These are phyloP conservation scores for Trichophaea hybrida DNA, from an alignment of 2,329 filamentous ascomycete genomes.

Conservation along the genomic window DNA sequence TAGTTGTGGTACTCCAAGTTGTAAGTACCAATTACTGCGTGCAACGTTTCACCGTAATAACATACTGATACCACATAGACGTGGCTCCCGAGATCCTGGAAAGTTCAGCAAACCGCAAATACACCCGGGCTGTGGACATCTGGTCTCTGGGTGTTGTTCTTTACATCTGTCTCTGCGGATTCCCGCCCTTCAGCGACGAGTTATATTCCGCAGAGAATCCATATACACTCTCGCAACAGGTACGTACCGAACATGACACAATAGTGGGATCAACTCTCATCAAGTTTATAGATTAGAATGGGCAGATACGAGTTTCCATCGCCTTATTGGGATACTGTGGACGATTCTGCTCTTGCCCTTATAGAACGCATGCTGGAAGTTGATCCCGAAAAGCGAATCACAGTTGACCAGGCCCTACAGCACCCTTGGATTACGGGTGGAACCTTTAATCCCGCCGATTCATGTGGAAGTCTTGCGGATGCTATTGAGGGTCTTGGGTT, in stretches of 20 bases:
- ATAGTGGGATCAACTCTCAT: background rate
- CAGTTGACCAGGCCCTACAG: constrained; percentile 75
- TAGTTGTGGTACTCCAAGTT: constrained; percentile 80
- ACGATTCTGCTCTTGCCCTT: constrained; percentile 75
- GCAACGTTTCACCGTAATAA: constrained; percentile 3
- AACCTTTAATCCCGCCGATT: constrained; percentile 58
- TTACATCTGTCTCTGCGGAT: constrained; percentile 93
- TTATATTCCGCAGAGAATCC: constrained; percentile 68
- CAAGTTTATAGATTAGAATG: constrained; percentile 53
- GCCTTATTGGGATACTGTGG: constrained; percentile 84
- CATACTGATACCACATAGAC: constrained; percentile 36
- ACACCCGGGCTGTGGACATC: constrained; percentile 87
- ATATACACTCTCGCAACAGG: constrained; percentile 62
- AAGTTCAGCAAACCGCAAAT: constrained; percentile 65
- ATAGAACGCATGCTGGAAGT: constrained; percentile 93
- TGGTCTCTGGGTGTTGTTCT: constrained; percentile 97
- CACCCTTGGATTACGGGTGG: constrained; percentile 75
- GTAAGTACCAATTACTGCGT: constrained; percentile 33
- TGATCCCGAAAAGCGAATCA: constrained; percentile 67
- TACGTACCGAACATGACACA: background rate
- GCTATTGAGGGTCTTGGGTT: constrained; percentile 73
- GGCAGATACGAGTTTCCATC: constrained; percentile 89
- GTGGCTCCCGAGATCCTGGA: constrained; percentile 91
- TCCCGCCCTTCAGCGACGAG: constrained; percentile 93
- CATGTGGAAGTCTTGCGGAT: constrained; percentile 51